phyloP scores from a whole-genome alignment of 305 asterid species.

The Petunia hybrid region DNA sequence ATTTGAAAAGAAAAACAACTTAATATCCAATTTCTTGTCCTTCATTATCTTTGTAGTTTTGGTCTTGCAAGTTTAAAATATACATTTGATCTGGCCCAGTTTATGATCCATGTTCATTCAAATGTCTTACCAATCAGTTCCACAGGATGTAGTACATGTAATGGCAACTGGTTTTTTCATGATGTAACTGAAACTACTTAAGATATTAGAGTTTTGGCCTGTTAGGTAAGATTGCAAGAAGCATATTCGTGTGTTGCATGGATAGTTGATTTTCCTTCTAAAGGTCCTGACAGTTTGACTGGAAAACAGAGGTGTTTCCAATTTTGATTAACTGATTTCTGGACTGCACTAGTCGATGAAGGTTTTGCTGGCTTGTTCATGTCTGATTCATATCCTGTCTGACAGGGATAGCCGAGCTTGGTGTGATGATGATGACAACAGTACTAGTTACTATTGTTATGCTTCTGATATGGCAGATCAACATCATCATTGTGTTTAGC shows the following conservation, averaged over 20 bases:
- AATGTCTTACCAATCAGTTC: conserved; percentile 22
- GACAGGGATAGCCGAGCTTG: conserved; percentile 94
- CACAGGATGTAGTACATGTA: conserved; percentile 25
- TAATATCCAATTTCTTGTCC: conserved; percentile 27
- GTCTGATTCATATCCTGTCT: conserved; percentile 48
- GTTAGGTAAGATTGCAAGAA: conserved; percentile 12
- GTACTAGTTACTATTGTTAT: conserved; percentile 90
- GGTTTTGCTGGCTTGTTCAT: conserved; percentile 31
- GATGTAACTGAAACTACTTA: conserved; percentile 19
- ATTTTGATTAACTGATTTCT: neutral
- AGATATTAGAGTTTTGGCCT: neutral
- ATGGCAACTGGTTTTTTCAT: conserved; percentile 3
- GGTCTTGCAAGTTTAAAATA: neutral
- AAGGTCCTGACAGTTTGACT: conserved; percentile 11
- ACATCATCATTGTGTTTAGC: conserved; percentile 77
- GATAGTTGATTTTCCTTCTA: conserved; percentile 7
- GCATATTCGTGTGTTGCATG: conserved; percentile 8
- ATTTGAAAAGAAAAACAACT: neutral
- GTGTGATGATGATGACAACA: conserved; percentile 99
- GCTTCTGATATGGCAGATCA: conserved; percentile 99
- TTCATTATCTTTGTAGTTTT: neutral
- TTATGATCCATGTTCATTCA: conserved; percentile 23
- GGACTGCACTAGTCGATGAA: conserved; percentile 2
- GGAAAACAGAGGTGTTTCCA: conserved; percentile 17
- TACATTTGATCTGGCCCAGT: conserved; percentile 3